Evolutionary conservation across 2,329 filamentous ascomycete genomes (phyloP).

Genomic region (Graphium sp.): DNA sequence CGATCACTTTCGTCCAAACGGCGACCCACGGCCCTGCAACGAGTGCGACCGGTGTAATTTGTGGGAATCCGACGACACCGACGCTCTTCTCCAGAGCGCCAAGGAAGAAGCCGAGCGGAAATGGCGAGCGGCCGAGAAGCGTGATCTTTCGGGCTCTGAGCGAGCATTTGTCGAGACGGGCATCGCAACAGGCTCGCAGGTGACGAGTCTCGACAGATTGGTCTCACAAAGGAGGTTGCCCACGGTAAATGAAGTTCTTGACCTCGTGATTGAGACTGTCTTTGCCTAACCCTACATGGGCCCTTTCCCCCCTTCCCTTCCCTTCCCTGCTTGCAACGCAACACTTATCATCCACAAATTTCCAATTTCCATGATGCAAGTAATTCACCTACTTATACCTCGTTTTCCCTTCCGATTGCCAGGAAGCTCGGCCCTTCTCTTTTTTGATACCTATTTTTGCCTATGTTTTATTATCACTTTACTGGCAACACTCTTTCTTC

Average conservation of each 20-base stretch:
- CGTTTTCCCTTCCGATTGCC: too few relatives aligned
- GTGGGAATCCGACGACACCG: constrained; percentile 59
- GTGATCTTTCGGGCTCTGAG: constrained; percentile 25
- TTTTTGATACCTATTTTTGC: too few relatives aligned
- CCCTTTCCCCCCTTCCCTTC: constrained; percentile 1
- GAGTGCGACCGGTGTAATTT: constrained; percentile 73
- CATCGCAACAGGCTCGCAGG: constrained; percentile 13
- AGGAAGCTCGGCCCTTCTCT: too few relatives aligned
- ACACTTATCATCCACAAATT: too few relatives aligned
- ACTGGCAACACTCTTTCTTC: too few relatives aligned
- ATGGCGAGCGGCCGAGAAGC: constrained; percentile 51
- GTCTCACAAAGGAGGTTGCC: constrained; percentile 17
- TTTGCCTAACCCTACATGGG: constrained; percentile 15
- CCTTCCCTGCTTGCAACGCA: background rate
- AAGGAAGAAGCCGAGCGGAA: constrained; percentile 54
- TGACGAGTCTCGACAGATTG: constrained; percentile 14
- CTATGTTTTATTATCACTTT: too few relatives aligned
- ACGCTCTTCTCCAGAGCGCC: constrained; percentile 49
- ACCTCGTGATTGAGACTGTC: constrained; percentile 24
- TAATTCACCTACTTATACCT: too few relatives aligned
- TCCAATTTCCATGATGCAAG: too few relatives aligned
- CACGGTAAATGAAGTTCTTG: constrained; percentile 23
- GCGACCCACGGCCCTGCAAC: constrained; percentile 51
- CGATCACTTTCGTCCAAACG: constrained; percentile 77
- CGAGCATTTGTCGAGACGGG: constrained; percentile 37